phyloP scores from a whole-genome alignment of 305 asterid species.

The Fraxinus dipetala region DNA sequence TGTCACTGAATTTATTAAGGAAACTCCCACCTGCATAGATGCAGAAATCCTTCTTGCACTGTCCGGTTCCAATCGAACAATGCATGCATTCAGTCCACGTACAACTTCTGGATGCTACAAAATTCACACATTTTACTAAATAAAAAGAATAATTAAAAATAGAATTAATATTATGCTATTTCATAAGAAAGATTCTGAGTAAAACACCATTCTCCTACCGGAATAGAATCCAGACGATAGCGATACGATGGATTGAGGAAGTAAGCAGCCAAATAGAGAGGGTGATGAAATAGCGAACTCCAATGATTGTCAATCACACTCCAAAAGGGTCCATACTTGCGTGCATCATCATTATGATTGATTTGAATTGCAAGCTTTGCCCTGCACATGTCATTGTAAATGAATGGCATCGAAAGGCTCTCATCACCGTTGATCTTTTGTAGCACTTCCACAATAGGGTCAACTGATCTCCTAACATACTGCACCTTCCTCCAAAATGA shows the following conservation, averaged over 20 bases:
- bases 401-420: constrained; percentile 75
- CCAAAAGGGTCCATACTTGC: constrained; percentile 75
- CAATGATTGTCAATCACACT: constrained; percentile 70
- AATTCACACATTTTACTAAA: constrained; percentile 26
- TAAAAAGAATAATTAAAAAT: not conserved
- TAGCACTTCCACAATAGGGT: constrained; percentile 77
- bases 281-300: constrained; percentile 73
- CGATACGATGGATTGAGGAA: constrained; percentile 83
- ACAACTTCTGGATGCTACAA: constrained; percentile 85
- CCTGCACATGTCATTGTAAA: constrained; percentile 66
- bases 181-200: constrained; percentile 14
- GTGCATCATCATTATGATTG: constrained; percentile 68
- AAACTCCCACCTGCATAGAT: constrained; percentile 74
- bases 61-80: constrained; percentile 77
- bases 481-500: constrained; percentile 83
- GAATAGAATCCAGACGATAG: constrained; percentile 76
- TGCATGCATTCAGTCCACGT: constrained; percentile 89
- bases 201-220: constrained; percentile 52
- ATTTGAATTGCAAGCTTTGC: constrained; percentile 73
- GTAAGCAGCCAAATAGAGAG: constrained; percentile 83
- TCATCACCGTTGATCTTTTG: constrained; percentile 64
- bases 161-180: constrained; percentile 15
- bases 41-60: constrained; percentile 78
- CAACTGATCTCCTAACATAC: constrained; percentile 71
- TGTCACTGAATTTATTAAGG: constrained; percentile 4